Conservation (phyloP, 345 rosid genomes). For the Hypericum androsaemum region DNA sequence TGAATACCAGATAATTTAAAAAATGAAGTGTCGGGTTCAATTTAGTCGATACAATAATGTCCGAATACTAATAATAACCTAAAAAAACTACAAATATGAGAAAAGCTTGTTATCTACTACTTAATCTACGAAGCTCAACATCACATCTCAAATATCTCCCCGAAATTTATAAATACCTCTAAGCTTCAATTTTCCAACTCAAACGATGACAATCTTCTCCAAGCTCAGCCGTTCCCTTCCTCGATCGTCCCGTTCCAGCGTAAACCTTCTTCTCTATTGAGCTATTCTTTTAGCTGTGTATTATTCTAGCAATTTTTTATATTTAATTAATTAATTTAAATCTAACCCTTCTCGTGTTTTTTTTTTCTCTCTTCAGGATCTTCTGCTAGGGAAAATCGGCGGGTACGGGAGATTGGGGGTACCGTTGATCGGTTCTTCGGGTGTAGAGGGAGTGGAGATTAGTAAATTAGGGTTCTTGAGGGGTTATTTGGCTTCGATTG, state of each 20-base stretch:
- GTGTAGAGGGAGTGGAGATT: slow-evolving; percentile 11
- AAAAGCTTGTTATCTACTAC: no score
- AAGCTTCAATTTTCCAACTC: no score
- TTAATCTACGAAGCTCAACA: no score
- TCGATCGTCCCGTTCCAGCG: slow-evolving; percentile 49
- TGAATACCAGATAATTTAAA: no score
- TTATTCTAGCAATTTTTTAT: not conserved
- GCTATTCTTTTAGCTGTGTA: not conserved
- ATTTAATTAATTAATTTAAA: no score
- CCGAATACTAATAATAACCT: no score
- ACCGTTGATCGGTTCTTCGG: slow-evolving; percentile 2
- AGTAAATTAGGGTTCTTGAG: slow-evolving; percentile 44
- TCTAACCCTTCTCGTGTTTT: slow-evolving; percentile 1
- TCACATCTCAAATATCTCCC: no score
- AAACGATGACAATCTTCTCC: slow-evolving; percentile 26
- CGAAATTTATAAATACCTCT: no score
- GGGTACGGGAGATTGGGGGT: slow-evolving; percentile 18
- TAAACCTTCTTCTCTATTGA: slow-evolving; percentile 11
- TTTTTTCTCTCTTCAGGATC: not conserved
- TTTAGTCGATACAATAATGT: no score
- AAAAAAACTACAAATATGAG: no score
- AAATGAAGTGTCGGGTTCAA: no score
- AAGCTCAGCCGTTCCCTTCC: slow-evolving; percentile 42
- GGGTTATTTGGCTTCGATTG: slow-evolving; percentile 43
- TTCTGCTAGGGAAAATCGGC: slow-evolving; percentile 5